Conservation (phyloP, 1,284 basidiomycete species). For the Ustilago hordei region DNA sequence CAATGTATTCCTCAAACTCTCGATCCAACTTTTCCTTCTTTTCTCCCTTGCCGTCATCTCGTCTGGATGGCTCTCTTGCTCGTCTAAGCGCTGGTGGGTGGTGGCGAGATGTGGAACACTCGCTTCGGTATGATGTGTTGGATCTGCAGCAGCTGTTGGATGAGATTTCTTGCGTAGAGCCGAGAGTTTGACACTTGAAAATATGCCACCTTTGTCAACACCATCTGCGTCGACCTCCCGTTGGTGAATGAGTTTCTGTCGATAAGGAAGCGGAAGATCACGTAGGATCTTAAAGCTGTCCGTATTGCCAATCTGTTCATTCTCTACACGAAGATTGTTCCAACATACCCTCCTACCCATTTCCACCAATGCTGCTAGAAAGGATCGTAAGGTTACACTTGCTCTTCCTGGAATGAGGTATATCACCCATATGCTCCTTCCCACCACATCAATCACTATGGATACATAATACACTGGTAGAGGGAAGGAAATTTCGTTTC, state of each 20-base stretch:
- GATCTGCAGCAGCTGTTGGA: background rate
- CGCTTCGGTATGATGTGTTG: background rate
- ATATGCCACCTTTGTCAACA: conserved; percentile 25
- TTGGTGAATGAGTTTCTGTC: conserved; percentile 25
- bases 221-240: background rate
- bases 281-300: conserved; percentile 63
- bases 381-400: conserved; percentile 75
- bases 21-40: conserved; percentile 23
- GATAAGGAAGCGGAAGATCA: conserved; percentile 59
- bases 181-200: conserved; percentile 29
- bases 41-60: background rate
- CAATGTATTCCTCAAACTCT: conserved; percentile 30
- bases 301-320: conserved; percentile 77
- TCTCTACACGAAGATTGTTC: conserved; percentile 88
- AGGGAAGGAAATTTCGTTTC: conserved; percentile 75
- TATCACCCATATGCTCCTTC: conserved; percentile 85
- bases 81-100: background rate
- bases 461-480: conserved; percentile 72
- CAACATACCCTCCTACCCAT: conserved; percentile 86
- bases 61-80: background rate
- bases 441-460: conserved; percentile 76
- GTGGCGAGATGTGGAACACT: background rate
- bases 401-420: conserved; percentile 77
- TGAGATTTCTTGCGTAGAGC: conserved; percentile 21
- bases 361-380: conserved; percentile 80